Percentiles rank a stretch among this genome's conserved stretches.
Conservation (phyloP, 2,329 filamentous ascomycete genomes). For the Aschersonia sp. region DNA sequence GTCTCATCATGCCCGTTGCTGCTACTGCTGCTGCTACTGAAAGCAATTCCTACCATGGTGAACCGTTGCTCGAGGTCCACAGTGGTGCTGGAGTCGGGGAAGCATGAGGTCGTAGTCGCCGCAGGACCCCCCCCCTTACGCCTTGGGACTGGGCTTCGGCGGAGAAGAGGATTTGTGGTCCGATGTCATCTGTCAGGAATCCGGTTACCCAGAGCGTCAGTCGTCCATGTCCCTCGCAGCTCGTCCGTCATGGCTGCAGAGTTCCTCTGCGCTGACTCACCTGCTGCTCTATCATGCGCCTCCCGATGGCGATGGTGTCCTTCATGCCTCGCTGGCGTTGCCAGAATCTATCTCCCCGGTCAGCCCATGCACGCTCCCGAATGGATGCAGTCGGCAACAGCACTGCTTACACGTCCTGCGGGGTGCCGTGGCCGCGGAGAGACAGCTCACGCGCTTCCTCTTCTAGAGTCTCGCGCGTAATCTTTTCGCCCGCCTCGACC, state of each 20-base stretch:
- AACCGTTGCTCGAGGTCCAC: too few relatives aligned
- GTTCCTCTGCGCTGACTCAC: slow-evolving; percentile 6
- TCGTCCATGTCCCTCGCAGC: background rate
- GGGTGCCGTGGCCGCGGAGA: slow-evolving; percentile 29
- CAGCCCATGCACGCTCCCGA: background rate
- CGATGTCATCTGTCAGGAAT: background rate
- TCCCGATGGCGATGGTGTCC: slow-evolving; percentile 43
- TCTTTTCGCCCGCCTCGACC: slow-evolving; percentile 41
- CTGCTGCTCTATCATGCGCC: slow-evolving; percentile 36
- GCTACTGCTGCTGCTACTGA: background rate
- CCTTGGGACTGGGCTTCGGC: background rate
- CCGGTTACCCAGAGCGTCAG: background rate
- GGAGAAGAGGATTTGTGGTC: background rate
- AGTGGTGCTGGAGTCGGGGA: too few relatives aligned
- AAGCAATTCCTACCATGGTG: background rate
- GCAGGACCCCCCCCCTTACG: background rate
- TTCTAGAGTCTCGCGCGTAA: slow-evolving; percentile 50
- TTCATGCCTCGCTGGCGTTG: slow-evolving; percentile 41
- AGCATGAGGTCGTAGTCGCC: too few relatives aligned
- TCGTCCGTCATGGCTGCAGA: background rate
- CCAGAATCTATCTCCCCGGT: slow-evolving; percentile 37
- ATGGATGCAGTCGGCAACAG: too few relatives aligned
- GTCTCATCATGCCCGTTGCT: background rate
- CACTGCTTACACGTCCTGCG: slow-evolving; percentile 31
- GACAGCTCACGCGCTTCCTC: slow-evolving; percentile 43